phyloP scores from a whole-genome alignment of 176 grass and related monocot species.

The Oryza coarctata region DNA sequence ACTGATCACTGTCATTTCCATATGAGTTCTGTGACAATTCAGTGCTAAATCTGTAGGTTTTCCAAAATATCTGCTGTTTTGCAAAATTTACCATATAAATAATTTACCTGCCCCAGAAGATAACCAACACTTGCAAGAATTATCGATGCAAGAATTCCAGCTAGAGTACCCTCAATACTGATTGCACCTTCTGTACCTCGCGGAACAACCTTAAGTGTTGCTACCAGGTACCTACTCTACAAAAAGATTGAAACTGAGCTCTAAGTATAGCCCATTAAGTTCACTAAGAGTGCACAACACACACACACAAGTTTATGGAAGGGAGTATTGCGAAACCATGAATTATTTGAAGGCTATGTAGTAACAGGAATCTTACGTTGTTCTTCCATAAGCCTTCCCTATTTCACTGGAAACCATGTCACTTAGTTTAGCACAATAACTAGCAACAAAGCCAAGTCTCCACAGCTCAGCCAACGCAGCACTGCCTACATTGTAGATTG shows the following conservation, averaged over 20 bases:
- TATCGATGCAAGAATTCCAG: conserved; percentile 68
- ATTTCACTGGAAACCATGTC: conserved; percentile 96
- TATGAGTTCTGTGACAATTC: not conserved
- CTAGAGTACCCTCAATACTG: conserved; percentile 85
- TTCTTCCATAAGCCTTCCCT: conserved; percentile 89
- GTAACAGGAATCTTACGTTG: conserved; percentile 56
- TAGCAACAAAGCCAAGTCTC: conserved; percentile 90
- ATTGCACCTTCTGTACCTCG: conserved; percentile 88
- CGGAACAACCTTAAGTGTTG: conserved; percentile 89
- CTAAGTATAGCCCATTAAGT: not conserved
- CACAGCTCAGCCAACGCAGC: conserved; percentile 53
- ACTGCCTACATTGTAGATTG: conserved; percentile 62
- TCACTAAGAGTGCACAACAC: conserved; percentile 6
- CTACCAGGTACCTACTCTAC: conserved; percentile 87
- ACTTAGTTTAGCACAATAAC: conserved; percentile 90
- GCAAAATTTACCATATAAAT: not conserved
- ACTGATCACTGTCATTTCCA: conserved; percentile 4
- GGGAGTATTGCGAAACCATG: not conserved
- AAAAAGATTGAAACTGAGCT: conserved; percentile 28
- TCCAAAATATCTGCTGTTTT: not conserved
- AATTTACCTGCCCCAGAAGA: conserved; percentile 67
- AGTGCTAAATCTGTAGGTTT: not conserved
- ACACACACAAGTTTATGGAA: not conserved
- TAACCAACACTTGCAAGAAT: conserved; percentile 70
- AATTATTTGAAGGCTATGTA: not conserved